phyloP scores from a whole-genome alignment of 495 filamentous ascomycete species.

The Aspergillus heteromorphus region DNA sequence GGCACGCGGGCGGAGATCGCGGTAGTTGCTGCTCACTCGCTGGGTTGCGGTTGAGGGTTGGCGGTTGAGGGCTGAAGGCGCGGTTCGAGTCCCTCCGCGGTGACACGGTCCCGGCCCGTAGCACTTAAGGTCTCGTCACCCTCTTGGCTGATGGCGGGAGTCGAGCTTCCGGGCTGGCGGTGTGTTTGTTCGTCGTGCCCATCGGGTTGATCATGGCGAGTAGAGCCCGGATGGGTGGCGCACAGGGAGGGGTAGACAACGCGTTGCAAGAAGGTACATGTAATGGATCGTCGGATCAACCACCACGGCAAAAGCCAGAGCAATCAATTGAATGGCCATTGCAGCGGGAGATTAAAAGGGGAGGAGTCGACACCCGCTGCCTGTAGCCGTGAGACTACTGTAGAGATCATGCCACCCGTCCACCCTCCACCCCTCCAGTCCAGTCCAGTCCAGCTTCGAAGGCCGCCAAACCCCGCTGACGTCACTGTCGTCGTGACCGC shows the following conservation, averaged over 20 bases:
- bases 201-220: background rate
- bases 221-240: background rate
- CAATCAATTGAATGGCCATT: too few relatives aligned
- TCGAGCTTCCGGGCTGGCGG: slow-evolving; percentile 2
- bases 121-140: background rate
- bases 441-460: too few relatives aligned
- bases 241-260: background rate
- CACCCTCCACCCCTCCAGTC: background rate
- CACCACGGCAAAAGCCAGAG: background rate
- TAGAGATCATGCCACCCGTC: slow-evolving; percentile 14
- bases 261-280: background rate
- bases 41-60: background rate
- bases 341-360: background rate
- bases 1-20: slow-evolving; percentile 7
- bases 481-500: background rate
- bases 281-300: background rate
- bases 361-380: background rate
- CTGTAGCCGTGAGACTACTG: slow-evolving; percentile 6
- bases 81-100: background rate
- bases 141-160: slow-evolving; percentile 10
- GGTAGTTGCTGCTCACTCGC: slow-evolving; percentile 1
- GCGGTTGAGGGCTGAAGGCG: background rate
- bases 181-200: background rate
- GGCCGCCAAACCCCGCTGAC: background rate
- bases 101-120: background rate